Evolutionary conservation across 805 yeast genomes (phyloP).

Genomic region (Ogataea degrootiae): DNA sequence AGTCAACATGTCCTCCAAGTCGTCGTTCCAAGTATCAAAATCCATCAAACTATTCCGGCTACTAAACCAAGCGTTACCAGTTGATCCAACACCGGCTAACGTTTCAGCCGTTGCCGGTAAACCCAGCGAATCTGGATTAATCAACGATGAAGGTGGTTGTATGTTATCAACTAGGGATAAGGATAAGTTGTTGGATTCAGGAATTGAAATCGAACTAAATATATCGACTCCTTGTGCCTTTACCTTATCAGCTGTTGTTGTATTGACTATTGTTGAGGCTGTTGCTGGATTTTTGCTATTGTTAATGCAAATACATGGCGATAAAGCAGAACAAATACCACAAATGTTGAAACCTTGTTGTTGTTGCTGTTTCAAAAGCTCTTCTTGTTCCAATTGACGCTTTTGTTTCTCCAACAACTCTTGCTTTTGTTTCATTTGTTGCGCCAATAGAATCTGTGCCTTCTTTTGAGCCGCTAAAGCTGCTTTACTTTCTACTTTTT

Average conservation of each 20-base stretch:
- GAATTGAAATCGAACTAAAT: too few relatives aligned
- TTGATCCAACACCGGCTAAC: neutral
- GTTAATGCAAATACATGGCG: neutral
- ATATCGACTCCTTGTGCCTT: too few relatives aligned
- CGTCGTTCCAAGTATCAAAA: constrained; percentile 10
- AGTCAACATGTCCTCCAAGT: constrained; percentile 4
- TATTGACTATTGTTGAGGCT: neutral
- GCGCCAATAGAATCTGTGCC: constrained; percentile 17
- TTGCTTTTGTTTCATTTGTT: constrained; percentile 19
- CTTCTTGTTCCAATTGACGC: constrained; percentile 5
- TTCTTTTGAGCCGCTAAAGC: constrained; percentile 17
- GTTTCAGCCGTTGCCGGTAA: neutral
- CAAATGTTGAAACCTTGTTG: constrained; percentile 1
- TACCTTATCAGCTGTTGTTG: too few relatives aligned
- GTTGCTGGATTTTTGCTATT: neutral
- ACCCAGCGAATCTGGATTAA: neutral
- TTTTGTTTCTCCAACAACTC: constrained; percentile 13
- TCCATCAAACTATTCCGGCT: constrained; percentile 3
- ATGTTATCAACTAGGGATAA: too few relatives aligned
- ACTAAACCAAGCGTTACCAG: constrained; percentile 7
- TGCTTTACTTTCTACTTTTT: constrained; percentile 16
- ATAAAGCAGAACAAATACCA: neutral
- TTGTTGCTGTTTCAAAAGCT: constrained; percentile 4
- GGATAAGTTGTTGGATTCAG: too few relatives aligned
- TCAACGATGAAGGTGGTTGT: too few relatives aligned